phyloP scores from a whole-genome alignment of 441 rosid species.

The Daphne laureola region DNA sequence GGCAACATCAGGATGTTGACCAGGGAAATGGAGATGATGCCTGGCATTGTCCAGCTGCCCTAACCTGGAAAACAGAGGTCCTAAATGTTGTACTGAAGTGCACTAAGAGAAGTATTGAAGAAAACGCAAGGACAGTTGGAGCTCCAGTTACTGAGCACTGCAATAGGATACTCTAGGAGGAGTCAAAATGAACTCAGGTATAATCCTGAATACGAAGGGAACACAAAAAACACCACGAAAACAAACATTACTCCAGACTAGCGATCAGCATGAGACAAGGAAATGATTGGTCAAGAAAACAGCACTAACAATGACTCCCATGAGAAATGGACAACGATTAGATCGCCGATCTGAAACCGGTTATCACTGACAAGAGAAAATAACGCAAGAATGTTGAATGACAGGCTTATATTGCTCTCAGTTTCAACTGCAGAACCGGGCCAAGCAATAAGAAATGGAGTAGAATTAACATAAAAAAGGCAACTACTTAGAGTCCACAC shows the following conservation, averaged over 20 bases:
- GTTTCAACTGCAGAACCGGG: no score
- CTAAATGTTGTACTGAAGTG: not conserved
- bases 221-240: not conserved
- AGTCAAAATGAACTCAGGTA: not conserved
- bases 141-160: no score
- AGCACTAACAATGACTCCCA: no score
- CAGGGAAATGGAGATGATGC: conserved; percentile 32
- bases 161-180: no score
- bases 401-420: no score
- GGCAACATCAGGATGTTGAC: conserved; percentile 41
- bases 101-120: not conserved
- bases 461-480: no score
- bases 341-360: no score
- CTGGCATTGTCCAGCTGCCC: conserved; percentile 52
- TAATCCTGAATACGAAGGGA: no score
- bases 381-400: no score
- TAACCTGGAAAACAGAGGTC: conserved; percentile 28
- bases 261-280: not conserved
- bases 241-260: not conserved
- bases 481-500: not conserved
- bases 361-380: no score
- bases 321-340: no score
- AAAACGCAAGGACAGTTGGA: not conserved
- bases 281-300: not conserved
- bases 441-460: no score